Evolutionary conservation across 2,329 filamentous ascomycete species (phyloP), one percentile per base, ranked within the genome.

Genomic region (Harringtonia aguacate): DNA sequence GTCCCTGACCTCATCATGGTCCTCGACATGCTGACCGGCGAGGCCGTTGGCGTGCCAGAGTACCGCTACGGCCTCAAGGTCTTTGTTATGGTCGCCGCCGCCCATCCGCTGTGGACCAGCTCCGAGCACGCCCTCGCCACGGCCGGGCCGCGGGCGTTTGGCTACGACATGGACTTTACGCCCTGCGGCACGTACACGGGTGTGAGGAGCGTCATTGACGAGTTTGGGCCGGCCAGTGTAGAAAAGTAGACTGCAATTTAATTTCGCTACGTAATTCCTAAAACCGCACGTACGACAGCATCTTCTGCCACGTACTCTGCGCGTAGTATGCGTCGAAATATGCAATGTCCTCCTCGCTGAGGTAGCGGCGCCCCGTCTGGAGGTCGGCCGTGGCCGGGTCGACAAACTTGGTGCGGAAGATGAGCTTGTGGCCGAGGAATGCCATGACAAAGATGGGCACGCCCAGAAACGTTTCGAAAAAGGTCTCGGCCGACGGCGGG

Each of bases 51-150:
- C 4, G 69, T 72, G 34, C 72, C 70, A 2, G 72, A 77, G 52
- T 75, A 71, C 56, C 62, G 69, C 38, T 77, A 75, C 48, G 72
- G 72, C 1, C 58, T 71, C 37, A 56, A 68, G 35, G 72, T 75
- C 1, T 63, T 66, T 0, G 70, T 77, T 0, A 55, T 78, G 36
- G 73, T 69, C 0, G 72, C 77, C 24, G 69, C 70, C 1, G 72
- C 70, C 44, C 73, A 69, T 36, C 70, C 71, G 8, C 61, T 67
- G 33, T 78, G 73, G 72, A 73, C 67, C 0, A 63, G 66, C 33
- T 71, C 68, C 3, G 53, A 60, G 14, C 58, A 60, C 20, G 74
- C 72, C 3, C 50, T 71, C 3, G 67, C 70, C 39, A 68, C 71
- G 30, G 69, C 68, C 10, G 69, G 69, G 1, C 65, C 58, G 4